These are phyloP conservation scores for Didymella keratinophila DNA, from an alignment of 2,329 filamentous ascomycete genomes.

Conservation along the genomic window DNA sequence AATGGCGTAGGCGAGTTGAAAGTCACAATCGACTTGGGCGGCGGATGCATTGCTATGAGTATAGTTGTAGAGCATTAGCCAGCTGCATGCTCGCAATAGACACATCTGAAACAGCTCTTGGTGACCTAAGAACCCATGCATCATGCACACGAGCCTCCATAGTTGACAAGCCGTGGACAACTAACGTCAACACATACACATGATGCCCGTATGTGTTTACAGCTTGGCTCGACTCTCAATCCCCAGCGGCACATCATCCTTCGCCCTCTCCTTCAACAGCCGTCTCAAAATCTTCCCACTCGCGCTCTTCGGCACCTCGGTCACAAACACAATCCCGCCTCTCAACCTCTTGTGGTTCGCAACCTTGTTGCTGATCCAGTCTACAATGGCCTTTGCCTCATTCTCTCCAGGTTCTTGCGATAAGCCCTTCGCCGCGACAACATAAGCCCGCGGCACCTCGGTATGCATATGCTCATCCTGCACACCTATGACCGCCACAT, in stretches of 20 bases:
- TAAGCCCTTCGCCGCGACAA: constrained; percentile 29
- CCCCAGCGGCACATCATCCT: constrained; percentile 28
- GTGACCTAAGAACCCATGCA: too few species aligned
- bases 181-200: background rate
- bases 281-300: constrained; percentile 57
- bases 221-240: constrained; percentile 25
- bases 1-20: constrained; percentile 9
- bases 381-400: constrained; percentile 26
- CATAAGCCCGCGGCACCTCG: constrained; percentile 41
- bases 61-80: constrained; percentile 10
- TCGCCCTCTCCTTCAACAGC: constrained; percentile 33
- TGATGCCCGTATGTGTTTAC: constrained; percentile 4
- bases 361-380: constrained; percentile 35
- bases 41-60: constrained; percentile 7
- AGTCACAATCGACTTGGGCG: constrained; percentile 4
- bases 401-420: constrained; percentile 18
- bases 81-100: constrained; percentile 14
- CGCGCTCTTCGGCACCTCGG: constrained; percentile 57
- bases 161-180: background rate
- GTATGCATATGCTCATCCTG: constrained; percentile 38
- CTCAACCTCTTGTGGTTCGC: constrained; percentile 41
- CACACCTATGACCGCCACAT: constrained; percentile 40
- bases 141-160: too few species aligned
- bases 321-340: constrained; percentile 52
- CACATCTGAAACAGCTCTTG: background rate